These are phyloP conservation scores for Funneliformis geosporum DNA, from an alignment of 192 early-diverging fungal genomes.

Conservation along the genomic window DNA sequence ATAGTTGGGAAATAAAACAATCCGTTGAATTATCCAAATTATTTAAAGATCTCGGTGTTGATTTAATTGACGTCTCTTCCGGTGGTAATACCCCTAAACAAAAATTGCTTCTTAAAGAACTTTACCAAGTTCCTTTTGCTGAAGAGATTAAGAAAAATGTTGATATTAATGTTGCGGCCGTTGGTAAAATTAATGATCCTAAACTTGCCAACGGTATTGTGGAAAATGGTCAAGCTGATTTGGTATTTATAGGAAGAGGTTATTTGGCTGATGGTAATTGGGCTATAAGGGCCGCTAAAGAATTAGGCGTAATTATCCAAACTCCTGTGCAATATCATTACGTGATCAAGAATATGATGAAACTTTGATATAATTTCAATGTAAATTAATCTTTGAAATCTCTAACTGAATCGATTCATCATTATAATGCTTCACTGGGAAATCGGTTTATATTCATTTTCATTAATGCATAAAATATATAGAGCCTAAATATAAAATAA, in stretches of 20 bases:
- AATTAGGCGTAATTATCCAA: slow-evolving; percentile 65
- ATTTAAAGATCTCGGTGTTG: slow-evolving; percentile 70
- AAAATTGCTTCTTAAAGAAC: slow-evolving; percentile 47
- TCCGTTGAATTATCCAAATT: slow-evolving; percentile 59
- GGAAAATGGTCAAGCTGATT: slow-evolving; percentile 63
- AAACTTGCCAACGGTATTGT: slow-evolving; percentile 73
- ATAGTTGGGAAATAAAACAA: slow-evolving; percentile 74
- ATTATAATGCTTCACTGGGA: too few species aligned
- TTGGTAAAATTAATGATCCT: slow-evolving; percentile 69
- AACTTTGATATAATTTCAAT: too few species aligned
- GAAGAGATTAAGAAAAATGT: slow-evolving; percentile 60
- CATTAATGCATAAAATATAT: too few species aligned
- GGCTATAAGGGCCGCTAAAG: slow-evolving; percentile 61
- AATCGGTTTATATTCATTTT: too few species aligned
- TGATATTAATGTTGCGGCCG: slow-evolving; percentile 61
- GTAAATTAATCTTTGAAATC: too few species aligned
- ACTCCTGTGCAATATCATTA: slow-evolving; percentile 67
- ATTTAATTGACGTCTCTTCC: slow-evolving; percentile 83
- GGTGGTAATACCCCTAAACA: slow-evolving; percentile 68
- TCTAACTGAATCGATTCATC: too few species aligned
- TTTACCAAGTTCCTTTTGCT: slow-evolving; percentile 75
- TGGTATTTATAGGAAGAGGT: slow-evolving; percentile 69
- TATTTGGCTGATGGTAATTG: slow-evolving; percentile 74
- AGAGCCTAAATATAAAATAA: too few species aligned
- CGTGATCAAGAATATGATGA: slow-evolving; percentile 15